Conservation (phyloP, 306 rosid species). For the Herpetospermum pedunculosum region DNA sequence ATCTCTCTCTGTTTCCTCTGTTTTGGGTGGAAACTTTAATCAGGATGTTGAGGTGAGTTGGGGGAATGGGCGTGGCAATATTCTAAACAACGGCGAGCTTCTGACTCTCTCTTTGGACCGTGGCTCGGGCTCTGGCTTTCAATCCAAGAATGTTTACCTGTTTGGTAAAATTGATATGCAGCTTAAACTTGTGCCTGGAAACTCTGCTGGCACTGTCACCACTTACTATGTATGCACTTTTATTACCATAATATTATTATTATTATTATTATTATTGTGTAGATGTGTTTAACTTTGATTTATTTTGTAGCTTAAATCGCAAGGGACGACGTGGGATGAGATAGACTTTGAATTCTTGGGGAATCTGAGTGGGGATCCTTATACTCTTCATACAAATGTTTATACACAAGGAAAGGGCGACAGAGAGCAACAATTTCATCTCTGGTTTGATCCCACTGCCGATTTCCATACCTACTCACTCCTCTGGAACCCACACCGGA, state of each 20-base stretch:
- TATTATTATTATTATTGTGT: no score
- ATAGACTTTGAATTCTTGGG: slow-evolving; percentile 72
- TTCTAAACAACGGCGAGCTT: slow-evolving; percentile 29
- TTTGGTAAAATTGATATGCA: slow-evolving; percentile 59
- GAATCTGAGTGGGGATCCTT: slow-evolving; percentile 69
- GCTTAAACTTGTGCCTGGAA: slow-evolving; percentile 53
- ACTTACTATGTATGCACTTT: slow-evolving; percentile 42
- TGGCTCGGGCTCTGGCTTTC: slow-evolving; percentile 47
- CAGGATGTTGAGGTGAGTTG: slow-evolving; percentile 33
- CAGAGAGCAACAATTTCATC: slow-evolving; percentile 57
- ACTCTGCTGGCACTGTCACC: slow-evolving; percentile 69
- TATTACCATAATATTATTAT: no score
- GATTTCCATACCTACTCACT: slow-evolving; percentile 60
- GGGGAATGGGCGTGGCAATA: slow-evolving; percentile 50
- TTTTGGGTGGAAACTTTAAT: slow-evolving; percentile 22
- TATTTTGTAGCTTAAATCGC: slow-evolving; percentile 44
- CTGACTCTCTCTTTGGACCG: slow-evolving; percentile 48
- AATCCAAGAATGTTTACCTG: slow-evolving; percentile 38
- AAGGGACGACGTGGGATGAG: slow-evolving; percentile 62
- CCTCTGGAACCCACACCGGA: slow-evolving; percentile 55
- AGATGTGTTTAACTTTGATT: no score
- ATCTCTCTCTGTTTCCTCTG: neutral
- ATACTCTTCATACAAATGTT: slow-evolving; percentile 62
- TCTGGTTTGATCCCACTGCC: slow-evolving; percentile 64
- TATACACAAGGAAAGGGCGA: slow-evolving; percentile 55